A percentile compares a stretch with the other conserved stretches of the same genome.
phyloP scores from a whole-genome alignment of 1,139 yeast genomes.

The Debaryomycetaceae sp. region DNA sequence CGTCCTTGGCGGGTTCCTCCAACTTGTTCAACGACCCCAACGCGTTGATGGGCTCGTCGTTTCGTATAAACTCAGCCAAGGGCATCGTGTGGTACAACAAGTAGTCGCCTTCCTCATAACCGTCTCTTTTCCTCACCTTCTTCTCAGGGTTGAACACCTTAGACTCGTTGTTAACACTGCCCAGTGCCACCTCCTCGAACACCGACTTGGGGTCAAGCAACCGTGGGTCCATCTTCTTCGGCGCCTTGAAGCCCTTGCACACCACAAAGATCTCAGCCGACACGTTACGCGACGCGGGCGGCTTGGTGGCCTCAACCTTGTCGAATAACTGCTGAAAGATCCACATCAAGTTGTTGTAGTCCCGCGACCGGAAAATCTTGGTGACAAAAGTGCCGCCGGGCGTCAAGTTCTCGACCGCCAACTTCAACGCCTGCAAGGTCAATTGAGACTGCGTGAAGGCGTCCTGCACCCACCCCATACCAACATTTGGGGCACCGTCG shows the following conservation, averaged over 20 bases:
- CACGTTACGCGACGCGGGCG: conserved; percentile 97
- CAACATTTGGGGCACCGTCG: conserved; percentile 99
- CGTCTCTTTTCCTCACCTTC: conserved; percentile 86
- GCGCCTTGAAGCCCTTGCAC: conserved; percentile 93
- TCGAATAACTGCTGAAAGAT: conserved; percentile 93
- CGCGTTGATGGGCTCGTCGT: conserved; percentile 79
- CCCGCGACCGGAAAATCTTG: conserved; percentile 94
- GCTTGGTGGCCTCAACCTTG: conserved; percentile 96
- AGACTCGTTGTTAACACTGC: conserved; percentile 79
- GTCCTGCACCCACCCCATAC: conserved; percentile 99
- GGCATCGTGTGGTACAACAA: conserved; percentile 70
- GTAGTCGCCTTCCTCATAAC: conserved; percentile 95
- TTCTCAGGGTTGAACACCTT: conserved; percentile 92
- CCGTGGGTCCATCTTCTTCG: conserved; percentile 90
- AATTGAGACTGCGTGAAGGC: conserved; percentile 97
- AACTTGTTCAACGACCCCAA: conserved; percentile 71
- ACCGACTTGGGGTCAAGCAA: conserved; percentile 89
- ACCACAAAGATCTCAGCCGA: conserved; percentile 98
- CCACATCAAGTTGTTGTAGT: conserved; percentile 95
- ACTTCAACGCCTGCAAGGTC: conserved; percentile 84
- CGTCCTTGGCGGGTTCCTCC: conserved; percentile 48
- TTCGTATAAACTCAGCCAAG: conserved; percentile 70
- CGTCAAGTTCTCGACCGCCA: conserved; percentile 90
- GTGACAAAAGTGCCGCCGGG: conserved; percentile 98
- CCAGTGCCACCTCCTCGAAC: conserved; percentile 83